These are phyloP conservation scores for Talaromyces amestolkiae DNA, from an alignment of 2,329 filamentous ascomycete genomes.

Conservation along the genomic window DNA sequence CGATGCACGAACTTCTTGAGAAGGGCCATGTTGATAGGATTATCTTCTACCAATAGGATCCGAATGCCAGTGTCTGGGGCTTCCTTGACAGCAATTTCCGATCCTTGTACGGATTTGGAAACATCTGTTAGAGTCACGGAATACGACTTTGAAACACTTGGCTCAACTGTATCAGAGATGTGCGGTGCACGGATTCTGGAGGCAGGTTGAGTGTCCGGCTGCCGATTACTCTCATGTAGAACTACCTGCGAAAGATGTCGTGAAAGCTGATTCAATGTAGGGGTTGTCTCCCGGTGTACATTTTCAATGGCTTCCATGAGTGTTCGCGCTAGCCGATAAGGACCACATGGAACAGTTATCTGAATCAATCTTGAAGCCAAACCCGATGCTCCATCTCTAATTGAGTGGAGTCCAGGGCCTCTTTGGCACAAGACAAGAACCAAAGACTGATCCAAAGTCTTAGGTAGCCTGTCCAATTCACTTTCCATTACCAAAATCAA, in stretches of 20 bases:
- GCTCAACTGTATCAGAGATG: background rate
- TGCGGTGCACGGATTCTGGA: background rate
- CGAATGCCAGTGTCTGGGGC: background rate
- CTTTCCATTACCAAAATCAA: background rate
- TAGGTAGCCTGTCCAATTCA: background rate
- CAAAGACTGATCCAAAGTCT: background rate
- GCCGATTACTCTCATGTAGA: background rate
- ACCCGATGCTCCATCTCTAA: background rate
- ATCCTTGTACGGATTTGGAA: background rate
- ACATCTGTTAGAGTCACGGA: background rate
- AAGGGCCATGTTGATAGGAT: background rate
- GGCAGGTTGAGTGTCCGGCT: background rate
- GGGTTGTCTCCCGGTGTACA: background rate
- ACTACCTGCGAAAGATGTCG: background rate
- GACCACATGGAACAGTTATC: conserved; percentile 21
- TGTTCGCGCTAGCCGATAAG: conserved; percentile 17
- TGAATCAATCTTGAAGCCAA: background rate
- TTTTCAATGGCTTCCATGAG: background rate
- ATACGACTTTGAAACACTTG: background rate
- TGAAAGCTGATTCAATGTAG: background rate
- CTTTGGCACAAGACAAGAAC: background rate
- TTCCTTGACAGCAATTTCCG: background rate
- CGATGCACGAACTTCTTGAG: background rate
- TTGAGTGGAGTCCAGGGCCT: background rate
- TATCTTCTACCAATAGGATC: background rate